phyloP scores from a whole-genome alignment of 768 basidiomycete genomes.

The Dacryopinax primogenitus region DNA sequence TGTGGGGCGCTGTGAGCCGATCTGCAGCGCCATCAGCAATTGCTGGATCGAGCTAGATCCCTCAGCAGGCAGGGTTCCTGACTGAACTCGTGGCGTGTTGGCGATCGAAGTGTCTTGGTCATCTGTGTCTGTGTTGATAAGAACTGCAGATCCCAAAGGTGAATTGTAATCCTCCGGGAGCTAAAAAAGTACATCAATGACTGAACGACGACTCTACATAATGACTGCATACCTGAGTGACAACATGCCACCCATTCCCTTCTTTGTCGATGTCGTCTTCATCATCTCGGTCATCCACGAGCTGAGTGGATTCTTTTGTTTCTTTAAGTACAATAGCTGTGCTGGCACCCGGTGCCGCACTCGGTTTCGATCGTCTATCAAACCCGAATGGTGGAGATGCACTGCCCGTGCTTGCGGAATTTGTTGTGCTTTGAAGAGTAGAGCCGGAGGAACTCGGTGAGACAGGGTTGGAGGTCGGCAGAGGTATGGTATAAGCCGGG shows the following conservation, averaged over 20 bases:
- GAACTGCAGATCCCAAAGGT: neutral
- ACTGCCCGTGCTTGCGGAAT: neutral
- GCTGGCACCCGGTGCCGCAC: too few species aligned
- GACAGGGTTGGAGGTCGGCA: neutral
- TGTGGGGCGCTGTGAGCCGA: neutral
- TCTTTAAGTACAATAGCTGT: neutral
- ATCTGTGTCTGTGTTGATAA: neutral
- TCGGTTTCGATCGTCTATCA: neutral
- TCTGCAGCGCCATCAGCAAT: neutral
- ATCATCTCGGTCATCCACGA: neutral
- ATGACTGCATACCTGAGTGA: neutral
- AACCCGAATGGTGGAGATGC: neutral
- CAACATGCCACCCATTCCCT: constrained; percentile 2
- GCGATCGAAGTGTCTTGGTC: neutral
- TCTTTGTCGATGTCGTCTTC: neutral
- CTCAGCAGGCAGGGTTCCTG: neutral
- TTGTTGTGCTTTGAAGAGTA: neutral
- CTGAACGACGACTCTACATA: neutral
- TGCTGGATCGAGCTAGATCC: neutral
- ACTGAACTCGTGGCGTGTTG: neutral
- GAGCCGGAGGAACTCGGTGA: neutral
- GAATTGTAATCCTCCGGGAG: neutral
- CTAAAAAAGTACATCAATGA: neutral
- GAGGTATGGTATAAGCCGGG: neutral
- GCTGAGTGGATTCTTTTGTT: neutral